phyloP scores from a whole-genome alignment of 768 basidiomycete genomes.

The Jaapia argillacea region DNA sequence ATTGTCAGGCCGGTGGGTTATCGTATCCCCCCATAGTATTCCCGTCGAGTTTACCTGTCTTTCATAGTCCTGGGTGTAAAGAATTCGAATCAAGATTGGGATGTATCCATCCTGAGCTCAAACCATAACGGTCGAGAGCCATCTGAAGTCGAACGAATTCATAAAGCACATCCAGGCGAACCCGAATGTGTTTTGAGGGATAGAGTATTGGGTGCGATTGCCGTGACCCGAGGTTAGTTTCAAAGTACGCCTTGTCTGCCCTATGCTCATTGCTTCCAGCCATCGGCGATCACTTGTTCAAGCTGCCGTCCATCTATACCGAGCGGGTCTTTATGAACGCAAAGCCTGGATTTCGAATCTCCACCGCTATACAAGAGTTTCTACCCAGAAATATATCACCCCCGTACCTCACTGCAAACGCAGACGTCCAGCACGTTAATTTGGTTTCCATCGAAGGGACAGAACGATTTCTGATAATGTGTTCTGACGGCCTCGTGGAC shows the following conservation, averaged over 20 bases:
- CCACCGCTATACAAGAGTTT: constrained; percentile 29
- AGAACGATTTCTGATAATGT: constrained; percentile 34
- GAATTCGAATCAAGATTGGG: constrained; percentile 24
- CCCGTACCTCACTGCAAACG: constrained; percentile 38
- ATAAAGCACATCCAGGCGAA: constrained; percentile 36
- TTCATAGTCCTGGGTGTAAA: constrained; percentile 32
- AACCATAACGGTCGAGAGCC: constrained; percentile 41
- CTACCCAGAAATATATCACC: constrained; percentile 37
- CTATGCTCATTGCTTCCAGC: constrained; percentile 21
- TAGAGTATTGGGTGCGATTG: constrained; percentile 44
- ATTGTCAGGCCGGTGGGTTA: constrained; percentile 39
- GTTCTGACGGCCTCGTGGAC: constrained; percentile 43
- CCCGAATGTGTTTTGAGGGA: constrained; percentile 29
- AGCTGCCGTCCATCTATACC: constrained; percentile 38
- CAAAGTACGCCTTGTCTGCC: no score
- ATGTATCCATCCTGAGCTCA: constrained; percentile 28
- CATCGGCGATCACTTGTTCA: constrained; percentile 45
- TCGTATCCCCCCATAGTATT: not conserved
- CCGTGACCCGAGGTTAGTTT: constrained; percentile 42
- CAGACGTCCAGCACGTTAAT: constrained; percentile 32
- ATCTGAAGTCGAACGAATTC: constrained; percentile 29
- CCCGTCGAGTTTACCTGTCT: not conserved
- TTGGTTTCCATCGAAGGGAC: constrained; percentile 15
- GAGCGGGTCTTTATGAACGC: constrained; percentile 34
- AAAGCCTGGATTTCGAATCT: constrained; percentile 24